phyloP scores from a whole-genome alignment of 2,329 filamentous ascomycete genomes.

The Neospermospora avenae region DNA sequence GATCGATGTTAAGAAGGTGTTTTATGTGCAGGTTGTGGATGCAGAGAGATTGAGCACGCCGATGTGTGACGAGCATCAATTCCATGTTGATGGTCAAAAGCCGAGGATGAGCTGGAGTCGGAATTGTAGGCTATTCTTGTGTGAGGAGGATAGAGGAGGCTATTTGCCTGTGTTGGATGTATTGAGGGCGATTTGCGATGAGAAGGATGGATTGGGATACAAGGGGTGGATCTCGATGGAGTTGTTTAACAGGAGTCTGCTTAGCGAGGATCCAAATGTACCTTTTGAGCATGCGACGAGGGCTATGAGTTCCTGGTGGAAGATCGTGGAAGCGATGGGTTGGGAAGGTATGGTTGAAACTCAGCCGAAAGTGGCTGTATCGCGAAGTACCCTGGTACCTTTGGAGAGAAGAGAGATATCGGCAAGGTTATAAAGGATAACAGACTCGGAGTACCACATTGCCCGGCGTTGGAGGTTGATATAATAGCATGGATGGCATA shows the following conservation, averaged over 20 bases:
- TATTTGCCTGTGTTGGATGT: slow-evolving; percentile 57
- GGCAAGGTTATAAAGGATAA: background rate
- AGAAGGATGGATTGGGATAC: slow-evolving; percentile 52
- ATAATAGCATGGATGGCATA: background rate
- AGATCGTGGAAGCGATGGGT: slow-evolving; percentile 35
- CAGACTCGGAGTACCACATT: background rate
- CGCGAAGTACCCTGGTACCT: background rate
- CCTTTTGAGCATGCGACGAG: slow-evolving; percentile 50
- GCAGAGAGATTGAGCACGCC: slow-evolving; percentile 61
- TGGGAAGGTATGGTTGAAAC: slow-evolving; percentile 15
- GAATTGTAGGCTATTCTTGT: slow-evolving; percentile 63
- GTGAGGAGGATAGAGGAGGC: slow-evolving; percentile 48
- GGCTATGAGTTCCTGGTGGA: slow-evolving; percentile 47
- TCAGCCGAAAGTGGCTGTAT: background rate
- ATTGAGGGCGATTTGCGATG: slow-evolving; percentile 47
- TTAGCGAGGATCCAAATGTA: slow-evolving; percentile 42
- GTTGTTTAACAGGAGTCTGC: slow-evolving; percentile 54
- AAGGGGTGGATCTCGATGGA: slow-evolving; percentile 58
- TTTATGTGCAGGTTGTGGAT: slow-evolving; percentile 76
- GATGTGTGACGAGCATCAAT: slow-evolving; percentile 53
- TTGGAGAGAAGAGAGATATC: background rate
- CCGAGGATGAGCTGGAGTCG: slow-evolving; percentile 74
- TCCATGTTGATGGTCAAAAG: slow-evolving; percentile 55
- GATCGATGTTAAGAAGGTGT: slow-evolving; percentile 45
- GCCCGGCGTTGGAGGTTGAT: background rate